Evolutionary conservation across 768 basidiomycete species (phyloP), one percentile per base, ranked within the genome.

Genomic region (Kondoa malvinella): DNA sequence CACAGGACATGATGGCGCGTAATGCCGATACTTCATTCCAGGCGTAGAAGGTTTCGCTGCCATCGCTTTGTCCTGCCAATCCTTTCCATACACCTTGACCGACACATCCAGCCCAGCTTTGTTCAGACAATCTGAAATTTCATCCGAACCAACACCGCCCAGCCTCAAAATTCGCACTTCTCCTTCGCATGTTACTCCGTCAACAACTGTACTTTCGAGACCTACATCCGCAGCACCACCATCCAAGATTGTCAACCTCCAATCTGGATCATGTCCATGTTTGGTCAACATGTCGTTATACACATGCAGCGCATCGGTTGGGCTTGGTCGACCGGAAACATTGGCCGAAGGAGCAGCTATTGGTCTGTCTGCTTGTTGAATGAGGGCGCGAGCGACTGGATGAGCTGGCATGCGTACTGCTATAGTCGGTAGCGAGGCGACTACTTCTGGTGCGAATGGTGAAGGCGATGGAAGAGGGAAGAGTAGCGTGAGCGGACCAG

Each of bases 11-110:
- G 70, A 80, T 1, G 95, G 95, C 27, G 92, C 87, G 76, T 99
- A 99, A 78, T 99, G 95, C 64, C 87, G 84, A 77, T 99, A 99
- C 78, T 99, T 99, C 92, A 96, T 95, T 33, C 95, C 95, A 1
- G 95, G 95, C 0, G 95, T 97, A 4, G 90, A 91, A 8, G 95
- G 95, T 0, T 85, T 83, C 50, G 80, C 80, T 76, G 90, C 88
- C 67, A 87, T 79, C n/a, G 76, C 77, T 50, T 83, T 80, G 73
- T 88, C 87, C 8, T 4, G 21, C 64, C n/a, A 0, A 17, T 27
- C 21, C 17, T 60, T 50, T 14, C 61, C 57, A 64, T 14, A 34
- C 66, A 69, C 57, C 1, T 58, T 34, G 14, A 61, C 64, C 27
- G 14, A 40, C 29, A 26, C 34, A 58, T 16, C 62, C 1, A 17